These are phyloP conservation scores for Vitrella brassicaformis DNA, from an alignment of 73 alveolate species.

Conservation along the genomic window DNA sequence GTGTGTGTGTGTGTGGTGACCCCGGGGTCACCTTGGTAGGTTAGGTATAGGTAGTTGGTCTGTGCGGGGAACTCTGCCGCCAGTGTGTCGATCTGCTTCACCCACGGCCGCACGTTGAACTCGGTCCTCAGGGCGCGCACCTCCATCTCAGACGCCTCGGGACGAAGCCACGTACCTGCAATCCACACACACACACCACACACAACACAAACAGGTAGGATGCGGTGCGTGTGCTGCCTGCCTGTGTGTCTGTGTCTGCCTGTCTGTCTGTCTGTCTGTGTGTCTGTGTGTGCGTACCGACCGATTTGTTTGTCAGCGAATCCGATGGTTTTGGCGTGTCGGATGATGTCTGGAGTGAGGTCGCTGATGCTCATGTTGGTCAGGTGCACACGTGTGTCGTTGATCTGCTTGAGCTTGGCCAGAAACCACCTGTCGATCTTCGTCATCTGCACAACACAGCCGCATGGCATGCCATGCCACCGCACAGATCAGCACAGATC, in stretches of 20 bases:
- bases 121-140: neutral
- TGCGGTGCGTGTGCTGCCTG: too few relatives aligned
- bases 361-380: neutral
- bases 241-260: neutral
- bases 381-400: neutral
- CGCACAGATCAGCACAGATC: too few relatives aligned
- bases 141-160: too few relatives aligned
- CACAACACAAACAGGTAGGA: too few relatives aligned
- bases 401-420: neutral
- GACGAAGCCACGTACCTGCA: too few relatives aligned
- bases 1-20: too few relatives aligned
- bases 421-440: conserved; percentile 23
- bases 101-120: conserved; percentile 5
- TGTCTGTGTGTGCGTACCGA: neutral
- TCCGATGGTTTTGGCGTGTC: neutral
- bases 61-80: conserved; percentile 39
- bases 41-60: conserved; percentile 28
- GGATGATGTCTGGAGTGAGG: neutral
- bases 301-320: neutral
- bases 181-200: too few relatives aligned
- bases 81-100: conserved; percentile 32
- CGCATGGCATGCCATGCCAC: neutral
- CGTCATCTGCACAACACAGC: conserved; percentile 3
- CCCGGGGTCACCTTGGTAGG: too few relatives aligned
- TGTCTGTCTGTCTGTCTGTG: neutral